Evolutionary conservation across 2,329 filamentous ascomycete genomes (phyloP).

Genomic region (Colletotrichum phormii): DNA sequence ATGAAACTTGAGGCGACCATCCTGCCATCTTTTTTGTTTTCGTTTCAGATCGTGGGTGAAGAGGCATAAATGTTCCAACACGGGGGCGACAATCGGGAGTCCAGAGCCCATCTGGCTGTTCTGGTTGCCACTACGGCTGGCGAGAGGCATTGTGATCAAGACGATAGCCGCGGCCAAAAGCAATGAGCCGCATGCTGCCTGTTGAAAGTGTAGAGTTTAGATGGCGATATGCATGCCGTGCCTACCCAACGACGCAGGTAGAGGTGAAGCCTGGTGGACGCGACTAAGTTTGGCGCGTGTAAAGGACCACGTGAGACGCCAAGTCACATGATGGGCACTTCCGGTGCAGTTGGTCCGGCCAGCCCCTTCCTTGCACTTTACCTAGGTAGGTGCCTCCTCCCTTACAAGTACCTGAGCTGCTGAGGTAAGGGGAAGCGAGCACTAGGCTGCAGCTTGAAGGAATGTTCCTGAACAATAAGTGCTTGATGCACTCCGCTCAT

Average conservation of each 20-base stretch:
- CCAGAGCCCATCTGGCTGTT: not conserved
- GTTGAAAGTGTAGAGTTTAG: not conserved
- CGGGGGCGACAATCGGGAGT: slow-evolving; percentile 74
- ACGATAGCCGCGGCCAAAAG: not conserved
- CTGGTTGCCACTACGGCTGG: not conserved
- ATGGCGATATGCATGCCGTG: not conserved
- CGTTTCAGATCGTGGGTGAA: slow-evolving; percentile 87
- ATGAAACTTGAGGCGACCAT: slow-evolving; percentile 89
- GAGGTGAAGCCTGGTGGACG: not conserved
- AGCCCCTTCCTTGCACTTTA: too few species aligned
- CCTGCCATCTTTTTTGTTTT: slow-evolving; percentile 94
- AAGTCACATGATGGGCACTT: not conserved
- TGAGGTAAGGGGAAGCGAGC: not conserved
- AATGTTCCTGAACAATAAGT: not conserved
- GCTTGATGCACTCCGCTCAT: not conserved
- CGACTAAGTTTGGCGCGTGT: not conserved
- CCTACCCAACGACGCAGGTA: not conserved
- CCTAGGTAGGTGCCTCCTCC: not conserved
- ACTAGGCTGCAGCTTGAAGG: too few species aligned
- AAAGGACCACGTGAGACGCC: not conserved
- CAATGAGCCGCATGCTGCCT: not conserved
- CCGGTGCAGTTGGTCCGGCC: not conserved
- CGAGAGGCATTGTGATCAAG: slow-evolving; percentile 9
- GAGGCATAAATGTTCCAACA: slow-evolving; percentile 86
- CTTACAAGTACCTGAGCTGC: not conserved